These are phyloP conservation scores for Phytophthora agathidicida DNA, from an alignment of 352 stramenopile species.

Conservation along the genomic window DNA sequence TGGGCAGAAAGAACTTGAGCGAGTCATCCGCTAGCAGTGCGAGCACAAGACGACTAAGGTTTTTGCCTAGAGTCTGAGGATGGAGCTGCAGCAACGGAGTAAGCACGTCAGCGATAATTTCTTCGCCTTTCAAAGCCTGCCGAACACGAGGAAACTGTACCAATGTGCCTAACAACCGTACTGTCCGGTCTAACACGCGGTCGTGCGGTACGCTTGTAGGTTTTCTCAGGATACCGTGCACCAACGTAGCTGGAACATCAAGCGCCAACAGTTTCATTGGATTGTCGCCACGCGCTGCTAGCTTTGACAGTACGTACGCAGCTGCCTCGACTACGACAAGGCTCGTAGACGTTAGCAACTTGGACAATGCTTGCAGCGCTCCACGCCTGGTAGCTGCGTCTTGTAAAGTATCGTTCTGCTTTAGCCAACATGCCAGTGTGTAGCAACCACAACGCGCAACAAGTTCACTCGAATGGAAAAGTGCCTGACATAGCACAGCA, in stretches of 20 bases:
- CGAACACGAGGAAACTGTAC: constrained; percentile 59
- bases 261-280: constrained; percentile 68
- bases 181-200: constrained; percentile 61
- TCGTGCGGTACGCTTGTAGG: constrained; percentile 45
- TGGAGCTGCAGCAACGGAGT: constrained; percentile 70
- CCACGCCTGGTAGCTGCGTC: constrained; percentile 48
- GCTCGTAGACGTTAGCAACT: constrained; percentile 68
- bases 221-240: constrained; percentile 54
- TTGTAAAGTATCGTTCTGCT: constrained; percentile 51
- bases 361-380: constrained; percentile 56
- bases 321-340: constrained; percentile 63
- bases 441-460: constrained; percentile 76
- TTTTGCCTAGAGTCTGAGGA: constrained; percentile 58
- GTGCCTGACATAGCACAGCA: constrained; percentile 60
- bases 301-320: constrained; percentile 67
- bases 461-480: constrained; percentile 69
- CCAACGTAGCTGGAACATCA: constrained; percentile 59
- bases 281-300: constrained; percentile 68
- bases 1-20: constrained; percentile 82
- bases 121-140: constrained; percentile 66
- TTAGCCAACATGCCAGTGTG: constrained; percentile 68
- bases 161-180: constrained; percentile 70
- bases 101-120: constrained; percentile 74
- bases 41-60: constrained; percentile 62
- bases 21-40: constrained; percentile 73